These are phyloP conservation scores for Candida arabinofermentans DNA, from an alignment of 805 yeast genomes.

Conservation along the genomic window DNA sequence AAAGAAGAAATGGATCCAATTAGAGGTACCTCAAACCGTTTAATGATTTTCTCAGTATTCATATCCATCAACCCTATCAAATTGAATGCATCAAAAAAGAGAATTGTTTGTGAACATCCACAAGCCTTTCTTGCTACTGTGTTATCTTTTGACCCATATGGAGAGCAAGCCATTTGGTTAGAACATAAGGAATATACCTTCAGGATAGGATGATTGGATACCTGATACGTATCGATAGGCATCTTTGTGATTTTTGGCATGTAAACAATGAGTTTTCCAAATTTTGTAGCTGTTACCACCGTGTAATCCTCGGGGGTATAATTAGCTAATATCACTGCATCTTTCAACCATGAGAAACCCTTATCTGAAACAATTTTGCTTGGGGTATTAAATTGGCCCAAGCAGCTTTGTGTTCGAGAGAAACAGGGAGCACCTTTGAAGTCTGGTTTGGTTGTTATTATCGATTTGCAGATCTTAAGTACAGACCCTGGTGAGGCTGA, in stretches of 20 bases:
- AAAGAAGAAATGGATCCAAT: slow-evolving; percentile 24
- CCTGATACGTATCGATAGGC: slow-evolving; percentile 17
- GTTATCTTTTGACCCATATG: no score
- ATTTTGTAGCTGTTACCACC: slow-evolving; percentile 20
- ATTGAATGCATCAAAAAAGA: slow-evolving; percentile 27
- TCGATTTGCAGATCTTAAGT: slow-evolving; percentile 17
- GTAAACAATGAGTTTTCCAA: slow-evolving; percentile 24
- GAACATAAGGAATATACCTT: slow-evolving; percentile 4
- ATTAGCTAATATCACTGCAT: slow-evolving; percentile 16
- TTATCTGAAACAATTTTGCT: slow-evolving; percentile 6
- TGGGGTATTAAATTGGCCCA: neutral
- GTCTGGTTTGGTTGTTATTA: slow-evolving; percentile 17
- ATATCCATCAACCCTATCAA: slow-evolving; percentile 22
- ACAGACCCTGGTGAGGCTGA: slow-evolving; percentile 3
- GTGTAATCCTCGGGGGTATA: slow-evolving; percentile 10
- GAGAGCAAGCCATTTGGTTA: no score
- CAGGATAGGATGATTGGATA: slow-evolving; percentile 24
- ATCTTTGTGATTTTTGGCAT: slow-evolving; percentile 22
- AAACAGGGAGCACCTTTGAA: slow-evolving; percentile 16
- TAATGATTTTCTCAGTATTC: slow-evolving; percentile 13
- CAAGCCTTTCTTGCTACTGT: neutral
- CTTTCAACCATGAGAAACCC: slow-evolving; percentile 25
- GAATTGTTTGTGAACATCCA: slow-evolving; percentile 9
- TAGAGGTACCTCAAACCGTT: slow-evolving; percentile 17
- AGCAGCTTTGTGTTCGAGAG: neutral